Evolutionary conservation across 78 protist species (phyloP).

Genomic region (Speleostelium caveatum): DNA sequence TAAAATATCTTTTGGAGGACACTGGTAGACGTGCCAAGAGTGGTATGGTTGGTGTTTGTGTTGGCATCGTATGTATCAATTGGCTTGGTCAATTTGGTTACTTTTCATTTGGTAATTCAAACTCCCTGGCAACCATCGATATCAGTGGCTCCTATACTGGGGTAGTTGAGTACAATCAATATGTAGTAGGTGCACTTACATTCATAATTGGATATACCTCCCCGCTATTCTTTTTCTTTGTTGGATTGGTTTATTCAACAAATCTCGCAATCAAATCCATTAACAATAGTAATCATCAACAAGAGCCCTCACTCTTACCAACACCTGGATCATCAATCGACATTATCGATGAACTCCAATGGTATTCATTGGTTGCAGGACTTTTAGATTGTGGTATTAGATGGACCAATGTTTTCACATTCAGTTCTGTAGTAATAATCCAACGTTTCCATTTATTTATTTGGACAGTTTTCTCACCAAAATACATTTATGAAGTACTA

Average conservation of each 20-base stretch:
- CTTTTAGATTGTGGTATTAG: constrained; percentile 57
- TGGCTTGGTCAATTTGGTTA: constrained; percentile 84
- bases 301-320: constrained; percentile 18
- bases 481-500: constrained; percentile 78
- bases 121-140: constrained; percentile 81
- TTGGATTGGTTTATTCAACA: constrained; percentile 9
- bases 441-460: constrained; percentile 77
- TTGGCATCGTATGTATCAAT: constrained; percentile 45
- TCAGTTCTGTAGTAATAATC: constrained; percentile 60
- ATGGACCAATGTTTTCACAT: constrained; percentile 65
- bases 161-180: constrained; percentile 56
- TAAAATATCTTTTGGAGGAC: constrained; percentile 43
- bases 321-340: constrained; percentile 3
- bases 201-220: constrained; percentile 67
- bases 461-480: constrained; percentile 87
- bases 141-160: constrained; percentile 88
- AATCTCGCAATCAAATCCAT: constrained; percentile 31
- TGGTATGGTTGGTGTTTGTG: constrained; percentile 72
- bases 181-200: constrained; percentile 63
- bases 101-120: constrained; percentile 86
- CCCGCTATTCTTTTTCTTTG: constrained; percentile 61
- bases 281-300: constrained; percentile 19
- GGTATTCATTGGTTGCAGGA: constrained; percentile 31
- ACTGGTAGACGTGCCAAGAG: constrained; percentile 64
- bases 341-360: constrained; percentile 52